These are phyloP conservation scores for Trichothecium roseum DNA, from an alignment of 2,329 filamentous ascomycete genomes.

Conservation along the genomic window DNA sequence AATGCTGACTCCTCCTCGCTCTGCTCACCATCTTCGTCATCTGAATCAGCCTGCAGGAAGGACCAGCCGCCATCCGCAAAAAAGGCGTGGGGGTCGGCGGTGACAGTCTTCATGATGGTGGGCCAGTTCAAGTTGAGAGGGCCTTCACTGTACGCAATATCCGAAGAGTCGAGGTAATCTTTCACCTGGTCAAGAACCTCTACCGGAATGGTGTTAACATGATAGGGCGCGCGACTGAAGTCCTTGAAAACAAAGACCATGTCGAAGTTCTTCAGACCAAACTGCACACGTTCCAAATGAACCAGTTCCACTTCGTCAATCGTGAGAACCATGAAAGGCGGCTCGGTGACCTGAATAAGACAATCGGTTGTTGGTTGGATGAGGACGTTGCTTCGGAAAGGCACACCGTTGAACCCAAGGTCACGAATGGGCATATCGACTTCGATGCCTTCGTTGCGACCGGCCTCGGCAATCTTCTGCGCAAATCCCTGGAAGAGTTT, in stretches of 20 bases:
- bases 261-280: constrained; percentile 98
- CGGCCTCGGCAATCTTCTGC: constrained; percentile 94
- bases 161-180: constrained; percentile 92
- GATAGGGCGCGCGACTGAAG: constrained; percentile 78
- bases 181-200: constrained; percentile 92
- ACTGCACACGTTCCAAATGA: constrained; percentile 90
- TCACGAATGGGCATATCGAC: constrained; percentile 97
- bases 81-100: constrained; percentile 86
- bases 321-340: constrained; percentile 91
- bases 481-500: constrained; percentile 93
- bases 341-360: constrained; percentile 91
- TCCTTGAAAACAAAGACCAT: constrained; percentile 98
- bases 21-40: constrained; percentile 71
- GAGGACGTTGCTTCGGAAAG: constrained; percentile 88
- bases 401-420: constrained; percentile 92
- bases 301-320: constrained; percentile 94
- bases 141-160: constrained; percentile 89
- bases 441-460: constrained; percentile 79
- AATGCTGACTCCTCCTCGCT: constrained; percentile 89
- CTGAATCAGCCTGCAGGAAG: constrained; percentile 79
- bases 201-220: constrained; percentile 97
- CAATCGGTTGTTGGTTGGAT: constrained; percentile 96
- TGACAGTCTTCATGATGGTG: constrained; percentile 99
- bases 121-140: constrained; percentile 98
- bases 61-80: constrained; percentile 93